Percentiles rank a stretch among this genome's conserved stretches.
Conservation (phyloP, 1,284 basidiomycete genomes). For the Trichosporon sp. region DNA sequence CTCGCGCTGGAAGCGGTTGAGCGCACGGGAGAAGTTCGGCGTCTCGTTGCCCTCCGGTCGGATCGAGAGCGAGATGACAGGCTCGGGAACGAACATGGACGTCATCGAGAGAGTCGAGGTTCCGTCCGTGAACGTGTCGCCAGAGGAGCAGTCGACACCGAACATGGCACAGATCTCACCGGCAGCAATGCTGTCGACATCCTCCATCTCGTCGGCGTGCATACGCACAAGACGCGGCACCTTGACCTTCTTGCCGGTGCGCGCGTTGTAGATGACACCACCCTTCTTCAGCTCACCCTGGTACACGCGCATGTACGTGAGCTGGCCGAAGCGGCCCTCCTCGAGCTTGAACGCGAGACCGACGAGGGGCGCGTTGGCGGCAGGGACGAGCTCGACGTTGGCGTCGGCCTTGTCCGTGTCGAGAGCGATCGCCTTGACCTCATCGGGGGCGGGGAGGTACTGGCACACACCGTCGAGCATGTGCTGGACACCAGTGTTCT, state of each 20-base stretch:
- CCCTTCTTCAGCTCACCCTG: conserved; percentile 87
- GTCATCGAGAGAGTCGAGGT: conserved; percentile 84
- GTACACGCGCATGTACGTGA: conserved; percentile 99
- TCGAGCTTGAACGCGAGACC: conserved; percentile 98
- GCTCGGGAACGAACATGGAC: conserved; percentile 97
- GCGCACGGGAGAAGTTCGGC: conserved; percentile 90
- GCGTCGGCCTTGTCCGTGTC: conserved; percentile 66
- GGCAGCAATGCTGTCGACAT: conserved; percentile 89
- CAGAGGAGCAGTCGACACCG: conserved; percentile 96
- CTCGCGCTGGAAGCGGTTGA: conserved; percentile 98
- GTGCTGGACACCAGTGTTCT: conserved; percentile 94
- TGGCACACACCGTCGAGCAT: conserved; percentile 90
- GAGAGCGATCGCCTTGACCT: conserved; percentile 73
- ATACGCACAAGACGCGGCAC: conserved; percentile 95
- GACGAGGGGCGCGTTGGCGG: conserved; percentile 78
- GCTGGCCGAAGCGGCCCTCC: conserved; percentile 92
- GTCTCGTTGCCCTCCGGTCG: conserved; percentile 88
- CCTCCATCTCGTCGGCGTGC: conserved; percentile 99
- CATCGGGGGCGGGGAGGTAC: conserved; percentile 89
- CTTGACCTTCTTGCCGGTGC: conserved; percentile 96
- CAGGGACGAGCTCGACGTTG: conserved; percentile 70
- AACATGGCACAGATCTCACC: conserved; percentile 99
- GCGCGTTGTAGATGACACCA: conserved; percentile 80
- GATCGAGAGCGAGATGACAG: conserved; percentile 93
- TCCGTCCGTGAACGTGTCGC: conserved; percentile 96